Base-by-base conservation (phyloP, 1,284 basidiomycete genomes). In the Pseudozyma sp. region DNA sequence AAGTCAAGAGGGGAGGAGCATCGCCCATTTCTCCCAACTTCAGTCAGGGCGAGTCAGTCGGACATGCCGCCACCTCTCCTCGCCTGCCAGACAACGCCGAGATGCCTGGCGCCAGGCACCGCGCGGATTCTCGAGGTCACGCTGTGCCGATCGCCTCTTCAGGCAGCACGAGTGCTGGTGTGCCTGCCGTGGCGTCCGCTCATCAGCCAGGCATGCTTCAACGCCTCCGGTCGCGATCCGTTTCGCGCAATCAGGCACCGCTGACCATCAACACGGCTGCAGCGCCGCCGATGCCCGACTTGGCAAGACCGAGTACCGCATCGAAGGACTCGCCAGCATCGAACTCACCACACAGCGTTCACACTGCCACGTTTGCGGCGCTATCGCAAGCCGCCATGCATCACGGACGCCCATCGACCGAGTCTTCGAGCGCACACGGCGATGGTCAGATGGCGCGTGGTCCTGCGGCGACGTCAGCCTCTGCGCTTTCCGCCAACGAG, bases 321-420 rank as follows among this genome's bases (percentile, higher is more conserved):
- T 69, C 67, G n/a, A 69, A 69, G 39, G 67, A 69, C 44, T 69
- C 67, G n/a, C 67, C 59, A 45, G 68, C 68, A 0, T 66, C 63
- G 4, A 54, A 54, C 51, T 71, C 68, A 24, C 68, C 68, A 5
- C 63, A 53, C 54, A 71, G 55, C 29, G 19, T 55, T 5, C 68
- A 71, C 14, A 24, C 54, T 5, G 37, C 56, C 17, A 66, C 55
- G 2, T 71, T 71, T 45, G 68, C 62, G 3, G 63, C 63, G 24
- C 34, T 55, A 7, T 51, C 64, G 49, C 56, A 59, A 40, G 64
- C 68, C 7, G 63, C 60, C 0, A 53, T 59, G 42, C 56, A 68
- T 16, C 54, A 54, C 29, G 59, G 60, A 5, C 65, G 69, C 11
- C 65, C 63, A 5, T 59, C 61, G 1, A 48, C 51, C 10, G 62